Evolutionary conservation across 441 rosid genomes (phyloP).

Genomic region (Breynia disticha): DNA sequence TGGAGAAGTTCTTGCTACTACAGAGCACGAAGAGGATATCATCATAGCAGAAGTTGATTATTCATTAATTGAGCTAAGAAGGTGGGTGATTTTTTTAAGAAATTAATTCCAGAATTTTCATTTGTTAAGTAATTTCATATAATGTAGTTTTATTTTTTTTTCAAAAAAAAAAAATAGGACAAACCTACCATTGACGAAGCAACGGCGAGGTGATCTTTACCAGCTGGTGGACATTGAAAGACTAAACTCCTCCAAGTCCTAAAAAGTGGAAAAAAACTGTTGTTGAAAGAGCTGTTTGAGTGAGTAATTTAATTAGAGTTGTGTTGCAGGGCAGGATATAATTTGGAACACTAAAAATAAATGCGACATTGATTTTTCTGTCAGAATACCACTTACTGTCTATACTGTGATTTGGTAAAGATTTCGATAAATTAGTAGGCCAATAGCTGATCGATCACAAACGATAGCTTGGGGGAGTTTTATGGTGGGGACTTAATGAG

Average conservation of each 20-base stretch:
- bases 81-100: slow-evolving; percentile 25
- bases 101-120: not conserved
- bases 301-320: not conserved
- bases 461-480: too few relatives aligned
- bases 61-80: slow-evolving; percentile 58
- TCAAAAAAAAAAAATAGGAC: slow-evolving; percentile 32
- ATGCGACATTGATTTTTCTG: too few relatives aligned
- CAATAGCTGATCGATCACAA: too few relatives aligned
- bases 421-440: too few relatives aligned
- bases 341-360: too few relatives aligned
- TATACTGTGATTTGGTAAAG: too few relatives aligned
- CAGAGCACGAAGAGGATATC: slow-evolving; percentile 72
- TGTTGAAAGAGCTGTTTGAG: not conserved
- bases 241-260: slow-evolving; percentile 21
- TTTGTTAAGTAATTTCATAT: not conserved
- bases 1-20: slow-evolving; percentile 83
- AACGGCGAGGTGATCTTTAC: slow-evolving; percentile 83
- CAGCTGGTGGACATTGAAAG: slow-evolving; percentile 82
- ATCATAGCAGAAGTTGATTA: slow-evolving; percentile 78
- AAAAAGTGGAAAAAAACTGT: not conserved
- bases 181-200: slow-evolving; percentile 62
- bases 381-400: too few relatives aligned
- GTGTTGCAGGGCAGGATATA: too few relatives aligned
- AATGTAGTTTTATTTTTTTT: not conserved
- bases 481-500: too few relatives aligned